These are phyloP conservation scores for Nicotiana sylvestris DNA, from an alignment of 257 asterid species.

Conservation along the genomic window DNA sequence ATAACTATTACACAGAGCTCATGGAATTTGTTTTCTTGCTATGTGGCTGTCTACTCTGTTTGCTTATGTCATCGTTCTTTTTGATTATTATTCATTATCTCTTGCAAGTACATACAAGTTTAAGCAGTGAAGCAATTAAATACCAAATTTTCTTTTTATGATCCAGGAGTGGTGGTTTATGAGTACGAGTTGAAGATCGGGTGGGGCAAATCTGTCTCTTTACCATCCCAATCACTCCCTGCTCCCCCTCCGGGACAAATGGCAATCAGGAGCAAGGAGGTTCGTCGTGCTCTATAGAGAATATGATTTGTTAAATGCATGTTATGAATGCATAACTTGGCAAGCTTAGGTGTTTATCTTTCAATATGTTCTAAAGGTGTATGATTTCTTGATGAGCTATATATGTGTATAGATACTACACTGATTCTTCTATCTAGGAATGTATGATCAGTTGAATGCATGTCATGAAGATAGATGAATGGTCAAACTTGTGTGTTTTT, in stretches of 20 bases:
- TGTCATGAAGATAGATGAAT: neutral
- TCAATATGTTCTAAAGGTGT: neutral
- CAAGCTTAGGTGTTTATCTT: neutral
- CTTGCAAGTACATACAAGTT: neutral
- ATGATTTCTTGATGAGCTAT: neutral
- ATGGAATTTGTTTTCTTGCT: neutral
- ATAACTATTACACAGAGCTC: too few relatives aligned
- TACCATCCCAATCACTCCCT: conserved; percentile 97
- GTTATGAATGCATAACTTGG: neutral
- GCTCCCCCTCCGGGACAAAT: conserved; percentile 99
- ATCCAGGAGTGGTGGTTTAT: conserved; percentile 85
- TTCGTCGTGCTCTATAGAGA: conserved; percentile 18
- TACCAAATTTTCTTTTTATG: conserved; percentile 7
- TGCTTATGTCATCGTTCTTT: too few relatives aligned
- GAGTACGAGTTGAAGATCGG: conserved; percentile 94
- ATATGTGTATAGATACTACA: neutral
- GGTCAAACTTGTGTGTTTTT: neutral
- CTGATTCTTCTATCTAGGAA: too few relatives aligned
- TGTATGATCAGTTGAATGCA: neutral
- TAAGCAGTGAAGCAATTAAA: neutral
- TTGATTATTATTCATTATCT: neutral
- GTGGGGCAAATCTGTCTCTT: conserved; percentile 97
- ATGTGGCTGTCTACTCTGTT: too few relatives aligned
- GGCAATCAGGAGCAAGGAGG: conserved; percentile 99
- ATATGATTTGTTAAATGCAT: neutral